Evolutionary conservation across 2,329 filamentous ascomycete species (phyloP).

Genomic region (Colletotrichum ledebouriae): DNA sequence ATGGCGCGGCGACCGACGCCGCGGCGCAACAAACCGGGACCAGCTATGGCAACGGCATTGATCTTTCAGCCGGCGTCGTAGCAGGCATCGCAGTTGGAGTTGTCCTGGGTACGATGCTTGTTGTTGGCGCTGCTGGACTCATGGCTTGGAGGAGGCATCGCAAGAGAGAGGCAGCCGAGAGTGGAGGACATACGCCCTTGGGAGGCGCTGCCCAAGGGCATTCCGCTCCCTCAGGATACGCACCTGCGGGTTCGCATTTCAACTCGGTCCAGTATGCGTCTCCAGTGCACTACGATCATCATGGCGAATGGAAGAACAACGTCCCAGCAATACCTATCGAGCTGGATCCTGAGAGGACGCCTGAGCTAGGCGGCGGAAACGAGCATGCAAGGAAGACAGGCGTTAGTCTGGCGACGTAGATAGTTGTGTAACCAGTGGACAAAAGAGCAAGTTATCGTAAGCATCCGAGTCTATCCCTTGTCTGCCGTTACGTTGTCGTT

Average conservation of each 20-base stretch:
- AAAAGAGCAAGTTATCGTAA: too few species aligned
- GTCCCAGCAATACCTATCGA: not conserved
- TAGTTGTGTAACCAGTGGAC: too few species aligned
- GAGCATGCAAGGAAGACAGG: not conserved
- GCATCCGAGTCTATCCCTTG: too few species aligned
- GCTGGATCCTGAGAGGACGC: not conserved
- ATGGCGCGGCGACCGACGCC: not conserved
- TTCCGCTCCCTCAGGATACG: not conserved
- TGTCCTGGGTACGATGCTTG: not conserved
- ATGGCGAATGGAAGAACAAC: not conserved
- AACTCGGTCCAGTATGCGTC: not conserved
- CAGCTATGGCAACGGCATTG: not conserved
- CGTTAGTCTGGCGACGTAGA: not conserved
- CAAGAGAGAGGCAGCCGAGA: not conserved
- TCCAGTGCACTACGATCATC: not conserved
- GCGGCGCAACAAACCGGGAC: not conserved
- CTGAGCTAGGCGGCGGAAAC: not conserved
- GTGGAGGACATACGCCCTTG: not conserved
- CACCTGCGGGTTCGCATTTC: not conserved
- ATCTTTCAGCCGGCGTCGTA: slow-evolving; percentile 4
- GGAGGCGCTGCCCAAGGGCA: not conserved
- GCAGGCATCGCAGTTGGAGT: slow-evolving; percentile 1
- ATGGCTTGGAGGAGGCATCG: not conserved
- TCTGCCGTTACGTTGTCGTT: too few species aligned
- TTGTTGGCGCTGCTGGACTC: not conserved